These are phyloP conservation scores for Tuber brumale DNA, from an alignment of 495 filamentous ascomycete species.

Conservation along the genomic window DNA sequence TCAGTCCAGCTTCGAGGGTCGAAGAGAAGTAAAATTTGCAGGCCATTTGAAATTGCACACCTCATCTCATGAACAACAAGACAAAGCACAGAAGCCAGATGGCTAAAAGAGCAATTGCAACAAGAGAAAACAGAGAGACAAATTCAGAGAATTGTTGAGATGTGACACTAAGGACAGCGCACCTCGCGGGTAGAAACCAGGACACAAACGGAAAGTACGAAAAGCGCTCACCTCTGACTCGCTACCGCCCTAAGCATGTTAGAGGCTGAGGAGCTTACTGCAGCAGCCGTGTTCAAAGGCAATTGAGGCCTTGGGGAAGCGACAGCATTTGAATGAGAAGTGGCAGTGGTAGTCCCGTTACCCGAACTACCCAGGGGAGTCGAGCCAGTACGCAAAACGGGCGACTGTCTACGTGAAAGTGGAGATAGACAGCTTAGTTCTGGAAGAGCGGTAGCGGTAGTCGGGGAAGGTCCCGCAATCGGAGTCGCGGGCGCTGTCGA, in stretches of 20 bases:
- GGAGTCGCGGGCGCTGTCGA: conserved; percentile 32
- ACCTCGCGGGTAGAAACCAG: conserved; percentile 8
- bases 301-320: conserved; percentile 40
- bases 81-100: conserved; percentile 9
- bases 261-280: conserved; percentile 35
- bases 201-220: conserved; percentile 7
- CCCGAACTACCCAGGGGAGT: conserved; percentile 22
- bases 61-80: conserved; percentile 29
- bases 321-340: conserved; percentile 35
- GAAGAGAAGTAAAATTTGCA: conserved; percentile 26
- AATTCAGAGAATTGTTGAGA: conserved; percentile 11
- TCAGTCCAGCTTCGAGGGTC: background rate
- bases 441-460: conserved; percentile 23
- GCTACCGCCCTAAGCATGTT: conserved; percentile 42
- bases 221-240: conserved; percentile 38
- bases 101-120: conserved; percentile 5
- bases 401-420: conserved; percentile 31
- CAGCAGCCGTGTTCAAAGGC: conserved; percentile 33
- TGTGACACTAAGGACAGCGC: conserved; percentile 2
- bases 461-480: conserved; percentile 25
- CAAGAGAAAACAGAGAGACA: conserved; percentile 9
- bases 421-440: conserved; percentile 32
- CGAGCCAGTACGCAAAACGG: conserved; percentile 29
- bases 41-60: conserved; percentile 30
- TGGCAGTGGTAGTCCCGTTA: conserved; percentile 37